Base-by-base conservation (phyloP, 2,329 filamentous ascomycete genomes). In the Didymella arachidicola region DNA sequence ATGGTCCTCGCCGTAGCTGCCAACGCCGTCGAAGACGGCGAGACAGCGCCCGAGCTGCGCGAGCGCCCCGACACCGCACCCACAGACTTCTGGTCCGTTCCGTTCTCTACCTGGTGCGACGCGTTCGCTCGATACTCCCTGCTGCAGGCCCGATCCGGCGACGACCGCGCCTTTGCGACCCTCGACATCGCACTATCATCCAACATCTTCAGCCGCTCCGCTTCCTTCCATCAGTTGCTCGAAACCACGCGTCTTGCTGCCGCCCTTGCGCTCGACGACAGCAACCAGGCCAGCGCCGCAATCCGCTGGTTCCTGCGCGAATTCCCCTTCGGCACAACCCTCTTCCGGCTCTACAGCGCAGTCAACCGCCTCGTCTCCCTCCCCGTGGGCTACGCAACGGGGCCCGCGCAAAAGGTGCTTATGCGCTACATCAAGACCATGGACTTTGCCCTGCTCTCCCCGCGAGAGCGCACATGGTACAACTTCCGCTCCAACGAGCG, bases 341-440 rank as follows among this genome's bases (percentile, higher is more conserved):
- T 90, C 0, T 96, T 93, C 77, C 88, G 93, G 34, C 85, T 97
- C 69, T 96, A 94, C 73, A 86, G 89, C 29, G 85, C 89, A 22
- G 81, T 95, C n/a, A 91, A 90, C 56, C 86, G 90, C 18, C 81
- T 96, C 7, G 91, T 87, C 70, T 87, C 91, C 51, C 88, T 91
- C 14, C 87, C 89, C 82, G 87, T 36, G 85, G 87, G 29, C 82
- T 97, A 94, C 76, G 89, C 89, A 50, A 89, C 89, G 2, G 90
- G 91, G 0, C 89, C 92, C 0, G 89, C 89, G 19, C 93, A 97
- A 76, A 98, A 98, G 75, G 96, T 91, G 72, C 88, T 98, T 69
- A 83, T 97, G 57, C 88, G 95, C 4, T 92, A 96, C 77, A 91
- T 99, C 78, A 96, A 96, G 76, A 87, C 88, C 3, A 91, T 96